phyloP scores from a whole-genome alignment of 2,329 filamentous ascomycete genomes.

The Aspergillus fumigatiaffinis region DNA sequence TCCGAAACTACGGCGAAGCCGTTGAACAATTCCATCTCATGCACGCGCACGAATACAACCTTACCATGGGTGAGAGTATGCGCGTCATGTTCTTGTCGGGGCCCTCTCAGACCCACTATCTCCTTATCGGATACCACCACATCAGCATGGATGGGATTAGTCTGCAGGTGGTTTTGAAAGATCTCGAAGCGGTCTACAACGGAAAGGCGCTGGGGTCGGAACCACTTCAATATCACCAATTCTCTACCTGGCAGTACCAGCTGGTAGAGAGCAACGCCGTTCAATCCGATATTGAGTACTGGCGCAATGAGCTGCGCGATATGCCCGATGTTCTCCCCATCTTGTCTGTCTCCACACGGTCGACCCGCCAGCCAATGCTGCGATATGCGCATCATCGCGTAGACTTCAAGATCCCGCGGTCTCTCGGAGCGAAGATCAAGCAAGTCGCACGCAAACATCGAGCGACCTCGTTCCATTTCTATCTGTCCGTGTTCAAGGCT shows the following conservation, averaged over 20 bases:
- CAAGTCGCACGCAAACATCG: conserved; percentile 5
- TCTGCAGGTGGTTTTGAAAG: conserved; percentile 37
- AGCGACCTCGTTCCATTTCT: conserved; percentile 46
- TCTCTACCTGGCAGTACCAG: conserved; percentile 24
- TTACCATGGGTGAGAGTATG: conserved; percentile 29
- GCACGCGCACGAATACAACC: conserved; percentile 25
- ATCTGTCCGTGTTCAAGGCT: conserved; percentile 40
- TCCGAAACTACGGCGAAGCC: too few species aligned
- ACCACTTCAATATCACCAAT: conserved; percentile 30
- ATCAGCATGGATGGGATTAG: conserved; percentile 48
- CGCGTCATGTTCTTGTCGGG: conserved; percentile 29
- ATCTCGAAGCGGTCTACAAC: conserved; percentile 33
- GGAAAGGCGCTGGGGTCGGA: too few species aligned
- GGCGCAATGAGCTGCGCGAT: too few species aligned
- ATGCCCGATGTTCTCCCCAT: too few species aligned
- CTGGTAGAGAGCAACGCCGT: conserved; percentile 21
- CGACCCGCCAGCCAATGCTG: not conserved
- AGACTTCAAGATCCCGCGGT: not conserved
- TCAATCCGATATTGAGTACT: not conserved
- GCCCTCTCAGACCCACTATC: conserved; percentile 28
- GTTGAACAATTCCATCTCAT: too few species aligned
- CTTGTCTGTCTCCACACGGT: not conserved
- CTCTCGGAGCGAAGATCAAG: not conserved
- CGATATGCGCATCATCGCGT: not conserved
- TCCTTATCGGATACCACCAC: conserved; percentile 46